A percentile compares a stretch with the other conserved stretches of the same genome.
phyloP scores from a whole-genome alignment of 2,329 filamentous ascomycete genomes.

The Xylariaceae sp. region DNA sequence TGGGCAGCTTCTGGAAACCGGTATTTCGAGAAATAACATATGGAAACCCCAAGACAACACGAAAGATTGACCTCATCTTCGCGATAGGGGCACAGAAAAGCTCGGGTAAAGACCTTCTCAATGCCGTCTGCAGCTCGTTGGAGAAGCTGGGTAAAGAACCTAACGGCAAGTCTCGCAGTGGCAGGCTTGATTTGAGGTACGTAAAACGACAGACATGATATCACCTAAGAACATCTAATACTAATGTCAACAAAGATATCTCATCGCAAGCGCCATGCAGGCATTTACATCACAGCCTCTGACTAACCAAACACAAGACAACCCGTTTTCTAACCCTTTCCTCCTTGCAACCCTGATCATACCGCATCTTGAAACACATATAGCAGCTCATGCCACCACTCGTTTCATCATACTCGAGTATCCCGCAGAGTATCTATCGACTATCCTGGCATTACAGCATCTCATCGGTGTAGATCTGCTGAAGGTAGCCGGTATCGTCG shows the following conservation, averaged over 20 bases:
- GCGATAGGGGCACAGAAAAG: constrained; percentile 54
- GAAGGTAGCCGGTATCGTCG: constrained; percentile 54
- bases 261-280: constrained; percentile 58
- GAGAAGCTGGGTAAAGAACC: constrained; percentile 51
- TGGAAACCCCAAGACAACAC: constrained; percentile 31
- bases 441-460: constrained; percentile 52
- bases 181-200: constrained; percentile 55
- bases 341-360: constrained; percentile 54
- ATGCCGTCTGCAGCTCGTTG: constrained; percentile 45
- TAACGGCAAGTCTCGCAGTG: constrained; percentile 47
- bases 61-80: constrained; percentile 52
- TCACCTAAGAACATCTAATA: background rate
- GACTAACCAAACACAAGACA: constrained; percentile 45
- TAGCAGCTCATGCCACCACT: constrained; percentile 47
- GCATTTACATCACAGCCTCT: constrained; percentile 48
- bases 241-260: constrained; percentile 40
- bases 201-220: constrained; percentile 14
- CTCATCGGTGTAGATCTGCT: constrained; percentile 52
- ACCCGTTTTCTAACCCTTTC: constrained; percentile 49
- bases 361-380: constrained; percentile 56
- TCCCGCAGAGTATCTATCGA: constrained; percentile 50
- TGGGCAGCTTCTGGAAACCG: constrained; percentile 48
- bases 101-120: constrained; percentile 46
- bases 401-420: constrained; percentile 57
- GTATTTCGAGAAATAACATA: constrained; percentile 41